Conservation (phyloP, 2,329 filamentous ascomycete genomes). For the Fusarium oligoseptatum region DNA sequence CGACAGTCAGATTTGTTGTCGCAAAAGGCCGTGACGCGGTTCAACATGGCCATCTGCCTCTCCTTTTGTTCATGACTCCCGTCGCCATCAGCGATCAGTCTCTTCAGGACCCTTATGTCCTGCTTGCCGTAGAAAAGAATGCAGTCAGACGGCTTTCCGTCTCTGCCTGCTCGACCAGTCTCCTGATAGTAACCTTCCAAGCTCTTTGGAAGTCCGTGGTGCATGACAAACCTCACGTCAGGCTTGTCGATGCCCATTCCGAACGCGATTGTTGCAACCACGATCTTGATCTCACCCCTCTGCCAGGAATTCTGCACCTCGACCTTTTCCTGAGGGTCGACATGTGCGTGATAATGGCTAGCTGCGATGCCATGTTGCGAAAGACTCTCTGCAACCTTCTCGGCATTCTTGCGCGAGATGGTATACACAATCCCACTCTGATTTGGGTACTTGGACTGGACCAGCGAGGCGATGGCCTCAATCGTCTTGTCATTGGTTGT, state of each 20-base stretch:
- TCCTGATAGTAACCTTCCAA: constrained; percentile 99
- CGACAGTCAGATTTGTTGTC: constrained; percentile 91
- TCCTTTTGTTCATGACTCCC: constrained; percentile 84
- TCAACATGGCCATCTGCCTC: constrained; percentile 86
- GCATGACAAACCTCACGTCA: constrained; percentile 95
- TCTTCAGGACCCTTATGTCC: constrained; percentile 80
- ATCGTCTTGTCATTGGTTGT: constrained; percentile 64
- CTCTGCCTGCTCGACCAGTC: constrained; percentile 92
- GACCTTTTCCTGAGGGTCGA: constrained; percentile 76
- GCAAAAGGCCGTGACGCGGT: constrained; percentile 87
- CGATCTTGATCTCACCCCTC: constrained; percentile 81
- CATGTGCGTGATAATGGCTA: constrained; percentile 86
- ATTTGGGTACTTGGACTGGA: constrained; percentile 75
- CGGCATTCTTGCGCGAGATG: constrained; percentile 85
- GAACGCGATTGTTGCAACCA: constrained; percentile 98
- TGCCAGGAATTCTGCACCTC: constrained; percentile 87
- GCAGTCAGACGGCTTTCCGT: constrained; percentile 88
- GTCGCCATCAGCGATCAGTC: constrained; percentile 87
- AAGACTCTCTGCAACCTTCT: constrained; percentile 81
- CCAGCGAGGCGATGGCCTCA: constrained; percentile 71
- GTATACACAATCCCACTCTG: constrained; percentile 95
- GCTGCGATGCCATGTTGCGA: constrained; percentile 76
- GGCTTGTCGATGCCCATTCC: constrained; percentile 99
- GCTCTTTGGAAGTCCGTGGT: constrained; percentile 92
- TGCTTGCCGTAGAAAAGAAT: constrained; percentile 89